phyloP scores from a whole-genome alignment of 139 green algal species.

The Volvox reticuliferus region DNA sequence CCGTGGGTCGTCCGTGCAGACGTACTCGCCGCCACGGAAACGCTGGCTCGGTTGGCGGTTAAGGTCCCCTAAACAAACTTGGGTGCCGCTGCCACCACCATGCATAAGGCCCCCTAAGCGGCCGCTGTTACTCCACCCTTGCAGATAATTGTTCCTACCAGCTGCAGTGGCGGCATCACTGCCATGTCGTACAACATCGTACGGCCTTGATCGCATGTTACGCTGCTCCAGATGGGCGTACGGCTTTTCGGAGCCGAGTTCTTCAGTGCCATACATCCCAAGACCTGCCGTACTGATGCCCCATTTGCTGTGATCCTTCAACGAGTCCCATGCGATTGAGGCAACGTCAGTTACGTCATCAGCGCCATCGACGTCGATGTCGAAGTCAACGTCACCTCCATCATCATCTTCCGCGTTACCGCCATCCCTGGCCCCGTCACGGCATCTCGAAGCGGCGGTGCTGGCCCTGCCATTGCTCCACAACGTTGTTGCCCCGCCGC shows the following conservation, averaged over 20 bases:
- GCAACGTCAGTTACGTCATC: not conserved
- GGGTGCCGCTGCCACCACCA: not conserved
- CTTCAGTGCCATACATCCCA: not conserved
- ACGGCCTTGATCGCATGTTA: not conserved
- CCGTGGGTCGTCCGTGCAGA: not conserved
- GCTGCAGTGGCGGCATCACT: too few species aligned
- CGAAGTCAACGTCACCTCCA: not conserved
- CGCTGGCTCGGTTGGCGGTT: conserved; percentile 43
- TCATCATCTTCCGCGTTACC: not conserved
- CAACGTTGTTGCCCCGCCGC: not conserved
- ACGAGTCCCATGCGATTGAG: conserved; percentile 6
- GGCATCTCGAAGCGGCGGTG: not conserved
- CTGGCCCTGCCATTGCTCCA: not conserved
- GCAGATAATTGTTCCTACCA: not conserved
- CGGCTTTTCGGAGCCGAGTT: not conserved
- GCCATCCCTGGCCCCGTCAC: not conserved
- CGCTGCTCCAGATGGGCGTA: not conserved
- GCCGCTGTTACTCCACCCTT: not conserved
- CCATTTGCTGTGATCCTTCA: conserved; percentile 50
- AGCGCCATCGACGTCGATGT: not conserved
- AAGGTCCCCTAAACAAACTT: conserved; percentile 28
- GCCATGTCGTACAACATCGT: too few species aligned
- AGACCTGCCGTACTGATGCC: not conserved
- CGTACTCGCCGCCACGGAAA: conserved; percentile 13
- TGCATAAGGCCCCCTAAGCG: too few species aligned